These are phyloP conservation scores for Parafenestella ontariensis DNA, from an alignment of 2,329 filamentous ascomycete species.

Conservation along the genomic window DNA sequence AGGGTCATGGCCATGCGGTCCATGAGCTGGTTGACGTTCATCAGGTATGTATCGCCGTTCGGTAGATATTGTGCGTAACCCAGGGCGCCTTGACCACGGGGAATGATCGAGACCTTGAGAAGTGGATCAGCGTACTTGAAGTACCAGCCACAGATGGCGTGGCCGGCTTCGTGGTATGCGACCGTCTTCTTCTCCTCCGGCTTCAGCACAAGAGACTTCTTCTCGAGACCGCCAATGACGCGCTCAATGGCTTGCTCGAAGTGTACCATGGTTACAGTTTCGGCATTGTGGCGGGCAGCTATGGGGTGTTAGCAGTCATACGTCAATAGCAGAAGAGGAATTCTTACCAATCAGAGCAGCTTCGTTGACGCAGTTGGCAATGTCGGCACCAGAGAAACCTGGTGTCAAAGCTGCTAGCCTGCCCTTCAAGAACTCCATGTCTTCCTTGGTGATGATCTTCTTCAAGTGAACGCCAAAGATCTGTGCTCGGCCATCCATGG, in stretches of 20 bases:
- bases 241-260: constrained; percentile 98
- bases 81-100: constrained; percentile 88
- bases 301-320: constrained; percentile 50
- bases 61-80: constrained; percentile 99
- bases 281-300: constrained; percentile 85
- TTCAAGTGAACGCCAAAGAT: constrained; percentile 95
- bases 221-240: constrained; percentile 94
- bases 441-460: constrained; percentile 93
- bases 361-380: constrained; percentile 98
- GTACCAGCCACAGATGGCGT: constrained; percentile 98
- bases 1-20: constrained; percentile 99
- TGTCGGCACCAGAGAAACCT: constrained; percentile 96
- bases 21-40: constrained; percentile 96
- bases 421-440: constrained; percentile 85
- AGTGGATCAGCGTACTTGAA: constrained; percentile 95
- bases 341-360: constrained; percentile 90
- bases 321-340: constrained; percentile 11
- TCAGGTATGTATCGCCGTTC: constrained; percentile 86
- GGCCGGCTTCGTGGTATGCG: constrained; percentile 96
- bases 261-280: constrained; percentile 83
- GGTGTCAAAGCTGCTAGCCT: constrained; percentile 91
- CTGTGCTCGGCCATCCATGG: constrained; percentile 94
- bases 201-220: constrained; percentile 92
- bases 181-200: constrained; percentile 95
- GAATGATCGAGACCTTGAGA: constrained; percentile 98